Base-by-base conservation (phyloP, 495 filamentous ascomycete genomes). In the Annulohypoxylon stygium region DNA sequence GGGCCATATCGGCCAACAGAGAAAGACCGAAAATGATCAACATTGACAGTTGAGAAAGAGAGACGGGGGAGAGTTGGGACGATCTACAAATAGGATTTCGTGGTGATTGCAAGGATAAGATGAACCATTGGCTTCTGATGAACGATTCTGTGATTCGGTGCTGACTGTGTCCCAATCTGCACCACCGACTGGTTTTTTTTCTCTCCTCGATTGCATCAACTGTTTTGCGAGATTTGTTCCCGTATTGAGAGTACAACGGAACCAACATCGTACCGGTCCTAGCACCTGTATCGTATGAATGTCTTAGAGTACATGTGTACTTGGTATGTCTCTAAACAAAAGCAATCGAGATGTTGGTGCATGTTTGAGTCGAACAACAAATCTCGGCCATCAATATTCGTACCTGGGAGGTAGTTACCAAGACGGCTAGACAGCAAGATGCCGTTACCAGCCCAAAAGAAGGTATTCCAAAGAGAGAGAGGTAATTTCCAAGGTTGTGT, bases 21-120 rank as follows among this genome's bases (percentile, higher is more conserved):
- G 59, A 60, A 75, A 71, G 67, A 68, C 72, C 72, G 63, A 75
- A 61, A 48, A 70, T 64, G 71, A 74, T 70, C 71, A 64, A 45
- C 67, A 50, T 70, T 45, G 61, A 54, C 25, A 20, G 23, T 9
- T 23, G 16, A 18, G 9, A 11, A 53, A n/a, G 20, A 20, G 20
- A 51, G 45, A 16, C 47, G 41, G 41, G 45, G 59, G 18, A 62
- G 41, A 51, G 59, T 54, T 65, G 70, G 61, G 53, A 67, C 58
- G 70, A 69, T 60, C n/a, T 20, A 16, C 37, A 60, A 36, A 37
- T 54, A 20, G 23, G 69, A 61, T 41, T 41, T 41, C 12, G 6
- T 36, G 34, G 34, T 67, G 51, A 67, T 67, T 57, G 51, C 69
- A 71, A 67, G 64, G 64, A 26, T 26, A 14, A 34, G n/a, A 66